phyloP scores from a whole-genome alignment of 768 basidiomycete genomes.

The Neoboletus magnificus region DNA sequence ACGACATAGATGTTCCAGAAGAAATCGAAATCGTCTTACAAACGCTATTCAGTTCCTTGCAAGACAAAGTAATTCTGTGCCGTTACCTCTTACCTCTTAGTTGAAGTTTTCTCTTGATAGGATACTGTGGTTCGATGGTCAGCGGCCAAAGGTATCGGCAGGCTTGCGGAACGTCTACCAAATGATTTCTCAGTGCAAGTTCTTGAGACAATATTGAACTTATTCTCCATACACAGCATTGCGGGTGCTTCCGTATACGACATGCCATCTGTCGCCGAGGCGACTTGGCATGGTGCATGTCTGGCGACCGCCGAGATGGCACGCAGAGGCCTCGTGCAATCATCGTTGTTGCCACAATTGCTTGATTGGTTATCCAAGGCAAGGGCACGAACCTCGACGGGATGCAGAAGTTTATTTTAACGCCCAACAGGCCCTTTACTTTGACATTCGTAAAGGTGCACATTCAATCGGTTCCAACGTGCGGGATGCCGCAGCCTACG shows the following conservation, averaged over 20 bases:
- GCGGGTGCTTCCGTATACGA: slow-evolving; percentile 64
- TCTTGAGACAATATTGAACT: slow-evolving; percentile 68
- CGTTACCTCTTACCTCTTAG: not conserved
- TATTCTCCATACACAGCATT: slow-evolving; percentile 76
- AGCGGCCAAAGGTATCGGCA: slow-evolving; percentile 86
- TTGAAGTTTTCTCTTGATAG: slow-evolving; percentile 39
- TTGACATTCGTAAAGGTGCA: slow-evolving; percentile 87
- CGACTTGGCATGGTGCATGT: slow-evolving; percentile 93
- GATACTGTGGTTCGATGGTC: slow-evolving; percentile 96
- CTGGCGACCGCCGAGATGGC: slow-evolving; percentile 92
- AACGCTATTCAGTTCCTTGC: slow-evolving; percentile 65
- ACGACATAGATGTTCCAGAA: slow-evolving; percentile 68
- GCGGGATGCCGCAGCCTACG: slow-evolving; percentile 92
- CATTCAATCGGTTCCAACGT: slow-evolving; percentile 95
- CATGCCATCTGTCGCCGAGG: slow-evolving; percentile 74
- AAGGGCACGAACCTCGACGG: slow-evolving; percentile 10
- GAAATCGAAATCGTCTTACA: slow-evolving; percentile 74
- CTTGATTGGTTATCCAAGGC: slow-evolving; percentile 84
- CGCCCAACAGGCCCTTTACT: slow-evolving; percentile 70
- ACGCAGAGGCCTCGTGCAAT: slow-evolving; percentile 67
- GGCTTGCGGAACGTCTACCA: slow-evolving; percentile 80
- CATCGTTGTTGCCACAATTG: slow-evolving; percentile 55
- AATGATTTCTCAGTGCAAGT: slow-evolving; percentile 73
- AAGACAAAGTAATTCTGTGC: slow-evolving; percentile 67
- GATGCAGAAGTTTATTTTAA: slow-evolving; percentile 12